These are phyloP conservation scores for Calonectria honghensis DNA, from an alignment of 2,329 filamentous ascomycete genomes.

Conservation along the genomic window DNA sequence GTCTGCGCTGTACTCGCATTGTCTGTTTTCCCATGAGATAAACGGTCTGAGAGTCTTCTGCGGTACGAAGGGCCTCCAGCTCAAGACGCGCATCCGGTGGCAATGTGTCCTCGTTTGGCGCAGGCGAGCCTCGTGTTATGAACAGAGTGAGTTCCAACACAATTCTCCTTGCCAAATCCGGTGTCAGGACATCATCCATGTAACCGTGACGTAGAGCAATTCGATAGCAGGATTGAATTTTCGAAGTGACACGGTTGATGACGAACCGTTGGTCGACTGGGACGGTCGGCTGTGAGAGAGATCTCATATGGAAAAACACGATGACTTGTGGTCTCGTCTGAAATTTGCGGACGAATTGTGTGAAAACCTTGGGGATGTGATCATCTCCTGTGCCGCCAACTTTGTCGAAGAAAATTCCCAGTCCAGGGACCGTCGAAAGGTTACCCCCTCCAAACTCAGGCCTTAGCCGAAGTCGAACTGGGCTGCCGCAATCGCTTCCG, in stretches of 20 bases:
- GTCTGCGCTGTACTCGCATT: slow-evolving; percentile 67
- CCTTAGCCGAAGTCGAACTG: slow-evolving; percentile 55
- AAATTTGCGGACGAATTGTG: slow-evolving; percentile 84
- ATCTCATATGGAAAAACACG: slow-evolving; percentile 85
- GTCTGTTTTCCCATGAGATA: slow-evolving; percentile 79
- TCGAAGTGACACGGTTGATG: slow-evolving; percentile 62
- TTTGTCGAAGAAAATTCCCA: slow-evolving; percentile 88
- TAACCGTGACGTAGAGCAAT: slow-evolving; percentile 83
- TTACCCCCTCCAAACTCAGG: slow-evolving; percentile 65
- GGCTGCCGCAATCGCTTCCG: slow-evolving; percentile 42
- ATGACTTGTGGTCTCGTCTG: slow-evolving; percentile 79
- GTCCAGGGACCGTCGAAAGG: slow-evolving; percentile 71
- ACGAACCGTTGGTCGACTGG: slow-evolving; percentile 68
- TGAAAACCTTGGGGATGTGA: slow-evolving; percentile 67
- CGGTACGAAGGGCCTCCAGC: slow-evolving; percentile 65
- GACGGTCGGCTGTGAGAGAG: slow-evolving; percentile 75
- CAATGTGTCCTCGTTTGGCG: slow-evolving; percentile 52
- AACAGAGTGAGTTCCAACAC: slow-evolving; percentile 77
- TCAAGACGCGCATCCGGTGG: slow-evolving; percentile 59
- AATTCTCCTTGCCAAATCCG: slow-evolving; percentile 73
- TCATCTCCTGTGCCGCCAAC: slow-evolving; percentile 77
- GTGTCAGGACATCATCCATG: slow-evolving; percentile 81
- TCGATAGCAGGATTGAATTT: slow-evolving; percentile 79
- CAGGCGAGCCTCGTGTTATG: slow-evolving; percentile 61
- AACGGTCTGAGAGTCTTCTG: slow-evolving; percentile 69